Percentiles rank a stretch among this genome's conserved stretches.
phyloP scores from a whole-genome alignment of 495 filamentous ascomycete genomes.

The Amniculicola lignicola region DNA sequence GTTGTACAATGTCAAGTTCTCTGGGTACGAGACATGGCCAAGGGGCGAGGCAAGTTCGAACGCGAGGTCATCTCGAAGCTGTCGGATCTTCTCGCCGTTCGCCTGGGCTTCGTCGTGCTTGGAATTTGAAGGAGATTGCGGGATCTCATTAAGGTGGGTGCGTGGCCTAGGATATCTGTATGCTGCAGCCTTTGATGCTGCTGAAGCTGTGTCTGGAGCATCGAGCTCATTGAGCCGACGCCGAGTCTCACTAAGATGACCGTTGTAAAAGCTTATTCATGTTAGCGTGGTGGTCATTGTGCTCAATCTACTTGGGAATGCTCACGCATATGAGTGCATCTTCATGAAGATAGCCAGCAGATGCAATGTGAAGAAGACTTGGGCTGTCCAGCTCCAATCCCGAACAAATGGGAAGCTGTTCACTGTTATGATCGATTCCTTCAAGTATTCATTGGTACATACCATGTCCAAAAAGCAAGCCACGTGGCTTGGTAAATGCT shows the following conservation, averaged over 20 bases:
- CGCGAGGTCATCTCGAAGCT: conserved; percentile 82
- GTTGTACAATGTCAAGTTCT: conserved; percentile 78
- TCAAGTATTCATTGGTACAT: conserved; percentile 33
- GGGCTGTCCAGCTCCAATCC: conserved; percentile 91
- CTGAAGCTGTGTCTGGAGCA: conserved; percentile 64
- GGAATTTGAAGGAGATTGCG: conserved; percentile 34
- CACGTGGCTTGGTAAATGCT: conserved; percentile 76
- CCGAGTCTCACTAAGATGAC: conserved; percentile 84
- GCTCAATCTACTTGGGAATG: background rate
- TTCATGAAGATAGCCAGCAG: conserved; percentile 93
- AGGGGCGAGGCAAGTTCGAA: conserved; percentile 86
- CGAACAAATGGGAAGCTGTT: conserved; percentile 75
- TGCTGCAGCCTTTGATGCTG: conserved; percentile 63
- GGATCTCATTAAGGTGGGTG: conserved; percentile 39
- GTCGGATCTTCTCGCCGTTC: conserved; percentile 43
- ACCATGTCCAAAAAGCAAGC: conserved; percentile 80
- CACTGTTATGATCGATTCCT: conserved; percentile 29
- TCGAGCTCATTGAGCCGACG: conserved; percentile 76
- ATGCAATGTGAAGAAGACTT: conserved; percentile 92
- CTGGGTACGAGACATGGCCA: conserved; percentile 83
- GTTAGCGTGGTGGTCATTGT: background rate
- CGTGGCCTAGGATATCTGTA: conserved; percentile 72
- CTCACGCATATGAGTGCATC: conserved; percentile 83
- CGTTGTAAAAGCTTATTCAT: conserved; percentile 72
- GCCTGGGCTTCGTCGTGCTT: conserved; percentile 39